Conservation (phyloP, 2,329 filamentous ascomycete species). For the Diaporthe helianthi region DNA sequence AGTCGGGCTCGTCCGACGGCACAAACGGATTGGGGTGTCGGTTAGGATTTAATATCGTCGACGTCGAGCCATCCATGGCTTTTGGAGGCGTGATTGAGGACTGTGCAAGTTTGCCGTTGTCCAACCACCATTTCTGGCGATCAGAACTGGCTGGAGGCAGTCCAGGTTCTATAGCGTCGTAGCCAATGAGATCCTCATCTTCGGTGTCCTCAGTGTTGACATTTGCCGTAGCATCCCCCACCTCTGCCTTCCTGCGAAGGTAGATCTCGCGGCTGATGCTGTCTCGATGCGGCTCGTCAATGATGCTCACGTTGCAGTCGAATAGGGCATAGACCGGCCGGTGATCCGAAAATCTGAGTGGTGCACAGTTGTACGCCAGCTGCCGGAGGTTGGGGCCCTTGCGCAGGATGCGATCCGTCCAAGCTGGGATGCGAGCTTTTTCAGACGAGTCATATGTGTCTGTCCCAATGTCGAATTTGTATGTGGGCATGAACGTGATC, state of each 20-base stretch:
- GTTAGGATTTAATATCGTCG: slow-evolving; percentile 73
- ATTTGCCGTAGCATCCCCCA: slow-evolving; percentile 68
- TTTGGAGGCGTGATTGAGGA: slow-evolving; percentile 73
- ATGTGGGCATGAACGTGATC: slow-evolving; percentile 90
- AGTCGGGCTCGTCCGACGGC: slow-evolving; percentile 78
- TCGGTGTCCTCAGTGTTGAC: slow-evolving; percentile 65
- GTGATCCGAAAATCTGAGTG: slow-evolving; percentile 91
- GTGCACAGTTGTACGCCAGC: slow-evolving; percentile 80
- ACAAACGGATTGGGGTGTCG: slow-evolving; percentile 84
- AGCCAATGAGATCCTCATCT: slow-evolving; percentile 82
- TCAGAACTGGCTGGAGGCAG: slow-evolving; percentile 73
- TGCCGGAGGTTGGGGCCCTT: slow-evolving; percentile 87
- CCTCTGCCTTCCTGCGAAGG: slow-evolving; percentile 67
- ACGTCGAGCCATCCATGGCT: slow-evolving; percentile 52
- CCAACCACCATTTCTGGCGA: slow-evolving; percentile 74
- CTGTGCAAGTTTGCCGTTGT: slow-evolving; percentile 76
- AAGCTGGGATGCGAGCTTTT: slow-evolving; percentile 93
- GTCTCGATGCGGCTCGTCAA: slow-evolving; percentile 78
- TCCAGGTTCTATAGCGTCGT: slow-evolving; percentile 83
- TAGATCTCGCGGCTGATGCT: slow-evolving; percentile 79
- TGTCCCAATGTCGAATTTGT: slow-evolving; percentile 90
- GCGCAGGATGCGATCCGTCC: slow-evolving; percentile 92
- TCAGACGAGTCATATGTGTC: slow-evolving; percentile 96
- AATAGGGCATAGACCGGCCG: slow-evolving; percentile 94
- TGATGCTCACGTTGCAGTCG: slow-evolving; percentile 79